Conservation (phyloP, 2,329 filamentous ascomycete genomes). For the Phialophora tarda region DNA sequence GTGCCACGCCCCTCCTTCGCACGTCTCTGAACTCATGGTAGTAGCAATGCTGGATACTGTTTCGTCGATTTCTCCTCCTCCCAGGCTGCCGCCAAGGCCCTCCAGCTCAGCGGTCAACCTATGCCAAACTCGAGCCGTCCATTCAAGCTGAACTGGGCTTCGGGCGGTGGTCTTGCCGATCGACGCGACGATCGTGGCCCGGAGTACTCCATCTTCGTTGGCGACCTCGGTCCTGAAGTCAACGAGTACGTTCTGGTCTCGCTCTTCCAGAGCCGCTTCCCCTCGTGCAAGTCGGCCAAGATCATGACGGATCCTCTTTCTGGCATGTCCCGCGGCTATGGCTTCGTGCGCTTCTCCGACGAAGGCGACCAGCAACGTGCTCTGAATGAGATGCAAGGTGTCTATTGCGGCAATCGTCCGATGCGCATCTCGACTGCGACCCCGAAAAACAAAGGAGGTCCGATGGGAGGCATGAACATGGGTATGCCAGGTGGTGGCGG, state of each 20-base stretch:
- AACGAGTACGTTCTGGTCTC: constrained; percentile 98
- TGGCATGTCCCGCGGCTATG: constrained; percentile 95
- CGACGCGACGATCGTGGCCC: constrained; percentile 94
- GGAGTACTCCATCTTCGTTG: constrained; percentile 97
- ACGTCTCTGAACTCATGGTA: constrained; percentile 45
- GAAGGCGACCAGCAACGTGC: constrained; percentile 96
- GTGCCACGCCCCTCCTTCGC: constrained; percentile 31
- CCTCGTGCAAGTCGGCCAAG: constrained; percentile 98
- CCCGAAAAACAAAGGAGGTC: constrained; percentile 79
- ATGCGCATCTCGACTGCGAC: constrained; percentile 99
- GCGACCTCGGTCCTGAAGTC: constrained; percentile 95
- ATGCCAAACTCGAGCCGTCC: constrained; percentile 93
- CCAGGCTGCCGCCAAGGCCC: constrained; percentile 86
- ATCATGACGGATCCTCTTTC: constrained; percentile 99
- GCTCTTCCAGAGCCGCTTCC: constrained; percentile 94
- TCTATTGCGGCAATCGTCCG: constrained; percentile 97
- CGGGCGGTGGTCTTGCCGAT: constrained; percentile 91
- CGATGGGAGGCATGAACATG: constrained; percentile 57
- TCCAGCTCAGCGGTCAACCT: constrained; percentile 82
- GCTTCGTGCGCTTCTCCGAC: constrained; percentile 95
- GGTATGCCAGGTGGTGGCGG: constrained; percentile 56
- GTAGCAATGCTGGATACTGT: constrained; percentile 95
- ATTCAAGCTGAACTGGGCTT: constrained; percentile 99
- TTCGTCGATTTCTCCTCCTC: constrained; percentile 90
- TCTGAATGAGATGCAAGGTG: constrained; percentile 96